A percentile compares a stretch with the other conserved stretches of the same genome.
phyloP scores from a whole-genome alignment of 768 basidiomycete species.

The Suillus americanus region DNA sequence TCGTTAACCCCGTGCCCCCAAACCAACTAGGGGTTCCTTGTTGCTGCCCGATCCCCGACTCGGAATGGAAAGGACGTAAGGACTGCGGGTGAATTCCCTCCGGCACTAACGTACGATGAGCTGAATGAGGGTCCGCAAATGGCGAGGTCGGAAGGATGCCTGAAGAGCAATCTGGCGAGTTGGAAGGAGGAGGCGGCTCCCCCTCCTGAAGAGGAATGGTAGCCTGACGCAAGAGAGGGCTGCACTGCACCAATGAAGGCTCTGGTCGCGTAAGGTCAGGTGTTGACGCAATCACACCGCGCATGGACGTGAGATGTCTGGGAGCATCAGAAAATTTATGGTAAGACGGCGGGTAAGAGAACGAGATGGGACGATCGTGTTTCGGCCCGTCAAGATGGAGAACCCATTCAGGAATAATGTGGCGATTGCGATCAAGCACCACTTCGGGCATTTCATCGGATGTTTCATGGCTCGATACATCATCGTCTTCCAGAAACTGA shows the following conservation, averaged over 20 bases:
- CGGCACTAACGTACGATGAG: slow-evolving; percentile 16
- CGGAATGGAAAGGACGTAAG: slow-evolving; percentile 42
- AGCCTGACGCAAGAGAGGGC: slow-evolving; percentile 42
- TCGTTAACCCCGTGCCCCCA: slow-evolving; percentile 89
- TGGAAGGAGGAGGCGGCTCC: slow-evolving; percentile 52
- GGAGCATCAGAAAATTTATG: slow-evolving; percentile 13
- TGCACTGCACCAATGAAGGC: slow-evolving; percentile 29
- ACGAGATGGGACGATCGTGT: slow-evolving; percentile 52
- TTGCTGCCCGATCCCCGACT: slow-evolving; percentile 31
- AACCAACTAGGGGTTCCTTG: slow-evolving; percentile 55
- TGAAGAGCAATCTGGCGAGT: slow-evolving; percentile 39
- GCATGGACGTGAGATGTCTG: slow-evolving; percentile 39
- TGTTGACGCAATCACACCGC: slow-evolving; percentile 62
- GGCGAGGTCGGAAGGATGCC: slow-evolving; percentile 33
- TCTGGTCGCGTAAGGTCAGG: slow-evolving; percentile 55
- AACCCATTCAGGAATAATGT: slow-evolving; percentile 95
- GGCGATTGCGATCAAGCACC: slow-evolving; percentile 86
- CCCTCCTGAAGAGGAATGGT: slow-evolving; percentile 36
- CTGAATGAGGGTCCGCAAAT: slow-evolving; percentile 22
- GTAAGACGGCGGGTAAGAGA: slow-evolving; percentile 27
- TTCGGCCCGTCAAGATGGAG: slow-evolving; percentile 50
- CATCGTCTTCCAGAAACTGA: slow-evolving; percentile 27
- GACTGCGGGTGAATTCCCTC: slow-evolving; percentile 34
- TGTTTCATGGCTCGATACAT: slow-evolving; percentile 42
- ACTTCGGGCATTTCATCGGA: slow-evolving; percentile 94